Percentiles rank a stretch among this genome's conserved stretches.
Evolutionary conservation across 345 rosid genomes (phyloP).

Genomic region (Gossypium thurberi): DNA sequence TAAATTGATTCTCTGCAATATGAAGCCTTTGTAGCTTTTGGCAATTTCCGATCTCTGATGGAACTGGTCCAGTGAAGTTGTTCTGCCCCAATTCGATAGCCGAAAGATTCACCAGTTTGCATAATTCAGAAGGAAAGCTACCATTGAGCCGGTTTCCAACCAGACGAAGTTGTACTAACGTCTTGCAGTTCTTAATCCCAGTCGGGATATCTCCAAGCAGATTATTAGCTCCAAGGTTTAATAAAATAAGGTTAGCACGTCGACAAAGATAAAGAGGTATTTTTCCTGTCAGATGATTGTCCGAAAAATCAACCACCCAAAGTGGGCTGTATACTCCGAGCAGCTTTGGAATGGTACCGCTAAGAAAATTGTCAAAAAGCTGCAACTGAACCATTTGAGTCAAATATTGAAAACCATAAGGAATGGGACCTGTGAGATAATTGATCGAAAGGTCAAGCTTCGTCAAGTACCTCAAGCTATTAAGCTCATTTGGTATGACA

Average conservation of each 20-base stretch:
- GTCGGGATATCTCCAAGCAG: slow-evolving; percentile 66
- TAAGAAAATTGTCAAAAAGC: slow-evolving; percentile 70
- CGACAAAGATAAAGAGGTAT: slow-evolving; percentile 69
- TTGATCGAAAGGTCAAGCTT: slow-evolving; percentile 89
- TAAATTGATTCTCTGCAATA: slow-evolving; percentile 60
- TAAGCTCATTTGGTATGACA: slow-evolving; percentile 61
- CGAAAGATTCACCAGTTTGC: slow-evolving; percentile 60
- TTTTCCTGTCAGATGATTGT: slow-evolving; percentile 61
- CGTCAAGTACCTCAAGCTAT: slow-evolving; percentile 53
- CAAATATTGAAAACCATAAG: slow-evolving; percentile 61
- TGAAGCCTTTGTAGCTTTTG: slow-evolving; percentile 68
- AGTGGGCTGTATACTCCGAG: slow-evolving; percentile 69
- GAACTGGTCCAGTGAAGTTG: slow-evolving; percentile 65
- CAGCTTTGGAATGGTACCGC: slow-evolving; percentile 60
- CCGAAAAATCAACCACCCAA: slow-evolving; percentile 86
- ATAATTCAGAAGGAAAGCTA: slow-evolving; percentile 67
- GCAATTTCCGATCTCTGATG: slow-evolving; percentile 63
- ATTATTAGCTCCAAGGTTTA: slow-evolving; percentile 67
- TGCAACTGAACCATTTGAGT: slow-evolving; percentile 64
- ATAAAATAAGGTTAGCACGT: slow-evolving; percentile 40
- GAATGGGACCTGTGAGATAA: slow-evolving; percentile 63
- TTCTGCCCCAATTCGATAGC: slow-evolving; percentile 73
- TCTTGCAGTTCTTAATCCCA: slow-evolving; percentile 47
- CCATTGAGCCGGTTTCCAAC: slow-evolving; percentile 61
- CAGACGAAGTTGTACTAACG: slow-evolving; percentile 57